phyloP scores from a whole-genome alignment of 257 asterid species.

The Misopates orontium region DNA sequence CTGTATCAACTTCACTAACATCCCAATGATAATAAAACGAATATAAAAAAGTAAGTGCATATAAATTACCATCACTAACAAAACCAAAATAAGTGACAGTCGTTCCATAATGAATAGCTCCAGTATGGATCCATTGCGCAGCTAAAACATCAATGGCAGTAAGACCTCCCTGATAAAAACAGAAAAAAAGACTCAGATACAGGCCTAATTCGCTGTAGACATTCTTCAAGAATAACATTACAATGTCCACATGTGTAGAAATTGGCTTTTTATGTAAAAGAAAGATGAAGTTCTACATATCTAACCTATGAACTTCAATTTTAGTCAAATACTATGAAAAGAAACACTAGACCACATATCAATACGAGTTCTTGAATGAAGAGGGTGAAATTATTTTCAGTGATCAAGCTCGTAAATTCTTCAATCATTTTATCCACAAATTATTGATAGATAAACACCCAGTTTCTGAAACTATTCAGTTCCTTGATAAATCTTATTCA shows the following conservation, averaged over 20 bases:
- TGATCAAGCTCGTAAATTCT: not conserved
- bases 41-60: conserved; percentile 17
- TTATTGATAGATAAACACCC: not conserved
- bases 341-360: not conserved
- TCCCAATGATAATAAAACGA: conserved; percentile 4
- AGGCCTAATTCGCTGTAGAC: conserved; percentile 21
- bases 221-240: not conserved
- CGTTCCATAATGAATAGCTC: conserved; percentile 89
- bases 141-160: conserved; percentile 98
- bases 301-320: not conserved
- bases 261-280: not conserved
- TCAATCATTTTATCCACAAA: not conserved
- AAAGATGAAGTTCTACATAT: not conserved
- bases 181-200: conserved; percentile 25
- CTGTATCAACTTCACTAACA: conserved; percentile 12
- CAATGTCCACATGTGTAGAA: conserved; percentile 14
- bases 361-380: not conserved
- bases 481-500: not conserved
- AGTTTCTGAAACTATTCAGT: not conserved
- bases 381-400: conserved; percentile 1
- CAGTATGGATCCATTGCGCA: conserved; percentile 92
- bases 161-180: conserved; percentile 81
- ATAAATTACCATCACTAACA: conserved; percentile 80
- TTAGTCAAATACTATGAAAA: not conserved
- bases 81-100: conserved; percentile 95